Percentiles rank a stretch among this genome's conserved stretches.
These are phyloP conservation scores for Didymella glomerata DNA, from an alignment of 2,329 filamentous ascomycete genomes.

Conservation along the genomic window DNA sequence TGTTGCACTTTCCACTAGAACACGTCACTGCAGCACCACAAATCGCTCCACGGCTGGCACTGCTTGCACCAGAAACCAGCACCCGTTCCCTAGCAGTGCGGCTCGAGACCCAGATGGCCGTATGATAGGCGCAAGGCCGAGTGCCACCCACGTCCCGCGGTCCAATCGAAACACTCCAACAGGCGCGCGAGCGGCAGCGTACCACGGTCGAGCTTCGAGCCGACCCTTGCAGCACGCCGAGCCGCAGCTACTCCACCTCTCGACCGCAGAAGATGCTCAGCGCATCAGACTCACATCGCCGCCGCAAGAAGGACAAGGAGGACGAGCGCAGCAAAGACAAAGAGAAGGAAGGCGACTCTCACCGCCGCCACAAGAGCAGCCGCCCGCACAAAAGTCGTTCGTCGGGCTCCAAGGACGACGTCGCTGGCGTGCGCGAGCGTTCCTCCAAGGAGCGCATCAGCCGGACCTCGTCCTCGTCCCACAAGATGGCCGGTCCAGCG, in stretches of 20 bases:
- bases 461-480: constrained; percentile 37
- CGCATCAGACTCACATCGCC: constrained; percentile 48
- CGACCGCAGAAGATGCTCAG: constrained; percentile 36
- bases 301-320: constrained; percentile 48
- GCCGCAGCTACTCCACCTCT: constrained; percentile 27
- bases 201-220: background rate
- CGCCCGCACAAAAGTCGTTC: constrained; percentile 44
- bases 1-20: background rate
- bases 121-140: constrained; percentile 45
- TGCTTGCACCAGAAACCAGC: constrained; percentile 12
- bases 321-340: constrained; percentile 7
- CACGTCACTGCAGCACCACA: constrained; percentile 30
- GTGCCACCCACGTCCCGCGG: constrained; percentile 30
- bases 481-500: constrained; percentile 48
- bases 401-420: constrained; percentile 27
- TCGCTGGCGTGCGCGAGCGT: constrained; percentile 27
- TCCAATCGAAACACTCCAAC: constrained; percentile 41
- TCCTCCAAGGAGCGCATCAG: constrained; percentile 39
- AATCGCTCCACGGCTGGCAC: constrained; percentile 12
- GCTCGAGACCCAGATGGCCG: constrained; percentile 37
- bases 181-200: constrained; percentile 40
- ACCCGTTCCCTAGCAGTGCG: constrained; percentile 16
- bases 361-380: constrained; percentile 25
- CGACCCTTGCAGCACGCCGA: constrained; percentile 13
- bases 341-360: constrained; percentile 34